Evolutionary conservation across 2,329 filamentous ascomycete species (phyloP), one percentile per base, ranked within the genome.

Genomic region (Fusarium sp.): DNA sequence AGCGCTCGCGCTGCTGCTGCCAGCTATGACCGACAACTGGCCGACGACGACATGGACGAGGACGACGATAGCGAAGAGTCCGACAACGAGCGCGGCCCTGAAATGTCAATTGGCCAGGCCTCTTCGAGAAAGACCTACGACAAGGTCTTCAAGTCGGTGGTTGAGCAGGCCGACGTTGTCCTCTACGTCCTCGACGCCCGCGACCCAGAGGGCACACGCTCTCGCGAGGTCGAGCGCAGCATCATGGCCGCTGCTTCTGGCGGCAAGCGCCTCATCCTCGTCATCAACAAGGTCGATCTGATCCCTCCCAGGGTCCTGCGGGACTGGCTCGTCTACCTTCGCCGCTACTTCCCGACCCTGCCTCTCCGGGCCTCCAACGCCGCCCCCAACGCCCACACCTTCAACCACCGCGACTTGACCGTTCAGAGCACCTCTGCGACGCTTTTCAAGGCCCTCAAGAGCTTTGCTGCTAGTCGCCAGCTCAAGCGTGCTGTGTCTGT

Each of bases 201-300:
- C 73, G 93, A 97, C 76, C 94, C 94, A 1, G 91, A 96, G 78
- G 93, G 93, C 64, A 97, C 94, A 29, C 87, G 94, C 70, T 97
- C 94, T 36, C 91, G 91, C 77, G 93, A 97, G 71, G 91, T 97
- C 46, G 94, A 97, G 84, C 90, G 93, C 67, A 90, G 91, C 81
- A 89, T 97, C 78, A 94, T 96, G 91, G 91, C 93, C n/a, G 91
- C 93, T 9, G 91, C 93, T 13, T 87, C 86, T 27, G 92, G 91
- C 61, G 90, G 90, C 71, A 97, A 97, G 84, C 88, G 94, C 57
- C 85, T 97, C 64, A 97, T 97, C 65, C 88, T 97, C 64, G 88
- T 97, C 62, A 85, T 97, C 72, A 97, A 97, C 89, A 97, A 97
- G 87, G 94, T 97, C 78, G 94, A 97, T 79, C 86, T 97, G 61